These are phyloP conservation scores for Colletotrichum trifolii DNA, from an alignment of 2,329 filamentous ascomycete genomes.

Conservation along the genomic window DNA sequence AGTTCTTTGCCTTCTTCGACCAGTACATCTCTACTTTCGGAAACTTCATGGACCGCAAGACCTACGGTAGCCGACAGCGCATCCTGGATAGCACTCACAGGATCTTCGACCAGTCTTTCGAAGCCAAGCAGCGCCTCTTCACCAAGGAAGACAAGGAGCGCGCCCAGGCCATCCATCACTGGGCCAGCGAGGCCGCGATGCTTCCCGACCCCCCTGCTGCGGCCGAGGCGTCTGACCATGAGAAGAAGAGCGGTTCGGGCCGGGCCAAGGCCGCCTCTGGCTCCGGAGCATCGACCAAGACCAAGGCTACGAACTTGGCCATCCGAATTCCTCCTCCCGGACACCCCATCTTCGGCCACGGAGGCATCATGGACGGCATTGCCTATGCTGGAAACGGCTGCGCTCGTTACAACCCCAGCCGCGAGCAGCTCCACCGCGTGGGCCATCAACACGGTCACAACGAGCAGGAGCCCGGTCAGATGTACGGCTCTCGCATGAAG, in stretches of 20 bases:
- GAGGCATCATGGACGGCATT: conserved; percentile 46
- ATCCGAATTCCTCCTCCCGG: conserved; percentile 12
- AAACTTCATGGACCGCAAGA: neutral
- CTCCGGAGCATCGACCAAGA: no score
- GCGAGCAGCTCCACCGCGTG: conserved; percentile 9
- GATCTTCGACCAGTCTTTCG: neutral
- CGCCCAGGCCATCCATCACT: neutral
- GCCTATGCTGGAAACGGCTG: conserved; percentile 28
- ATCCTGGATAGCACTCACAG: neutral
- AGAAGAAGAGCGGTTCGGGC: no score
- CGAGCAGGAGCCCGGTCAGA: conserved; percentile 62
- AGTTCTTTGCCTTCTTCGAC: conserved; percentile 5
- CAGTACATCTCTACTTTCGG: neutral
- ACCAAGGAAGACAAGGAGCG: neutral
- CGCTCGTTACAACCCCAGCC: conserved; percentile 35
- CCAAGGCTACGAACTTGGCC: neutral
- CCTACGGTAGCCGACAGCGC: neutral
- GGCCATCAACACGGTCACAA: conserved; percentile 45
- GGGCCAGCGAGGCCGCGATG: neutral
- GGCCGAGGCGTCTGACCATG: neutral
- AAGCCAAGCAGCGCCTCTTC: conserved; percentile 2
- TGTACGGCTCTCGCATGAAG: conserved; percentile 51
- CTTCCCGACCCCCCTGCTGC: neutral
- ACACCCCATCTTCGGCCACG: conserved; percentile 45
- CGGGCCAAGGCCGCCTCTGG: no score